Evolutionary conservation across 192 early-diverging fungal genomes (phyloP).

Genomic region (Gorgonomyces haynaldii): DNA sequence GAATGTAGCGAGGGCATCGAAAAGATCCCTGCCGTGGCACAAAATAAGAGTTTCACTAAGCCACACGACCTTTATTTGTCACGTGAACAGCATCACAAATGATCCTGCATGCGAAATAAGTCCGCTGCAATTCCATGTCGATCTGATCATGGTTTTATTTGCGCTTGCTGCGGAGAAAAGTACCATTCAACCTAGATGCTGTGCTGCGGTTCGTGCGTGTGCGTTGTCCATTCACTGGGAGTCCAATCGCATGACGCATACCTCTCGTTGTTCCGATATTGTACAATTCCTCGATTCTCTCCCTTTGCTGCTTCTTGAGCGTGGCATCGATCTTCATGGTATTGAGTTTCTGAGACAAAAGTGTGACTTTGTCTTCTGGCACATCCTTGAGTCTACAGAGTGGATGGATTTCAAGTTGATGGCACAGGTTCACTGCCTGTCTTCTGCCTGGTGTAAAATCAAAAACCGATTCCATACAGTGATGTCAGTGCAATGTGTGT

Average conservation of each 20-base stretch:
- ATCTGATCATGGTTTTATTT: too few relatives aligned
- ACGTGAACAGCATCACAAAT: too few relatives aligned
- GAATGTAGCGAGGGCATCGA: too few relatives aligned
- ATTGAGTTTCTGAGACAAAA: slow-evolving; percentile 72
- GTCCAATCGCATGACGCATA: slow-evolving; percentile 67
- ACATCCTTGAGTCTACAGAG: slow-evolving; percentile 80
- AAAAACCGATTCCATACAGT: slow-evolving; percentile 93
- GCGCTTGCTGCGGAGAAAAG: too few relatives aligned
- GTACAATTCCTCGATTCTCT: slow-evolving; percentile 59
- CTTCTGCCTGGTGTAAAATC: too few relatives aligned
- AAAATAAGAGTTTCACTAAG: too few relatives aligned
- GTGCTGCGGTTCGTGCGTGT: slow-evolving; percentile 80
- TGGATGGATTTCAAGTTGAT: slow-evolving; percentile 70
- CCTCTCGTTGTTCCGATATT: slow-evolving; percentile 57
- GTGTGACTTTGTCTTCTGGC: slow-evolving; percentile 74
- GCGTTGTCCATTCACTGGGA: slow-evolving; percentile 82
- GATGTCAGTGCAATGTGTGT: slow-evolving; percentile 71
- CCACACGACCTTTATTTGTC: too few relatives aligned
- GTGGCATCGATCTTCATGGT: slow-evolving; percentile 81
- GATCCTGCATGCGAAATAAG: too few relatives aligned
- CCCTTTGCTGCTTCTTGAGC: slow-evolving; percentile 54
- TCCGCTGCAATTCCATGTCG: too few relatives aligned
- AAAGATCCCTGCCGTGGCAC: too few relatives aligned
- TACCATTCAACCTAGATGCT: slow-evolving; percentile 69
- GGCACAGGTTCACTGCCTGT: slow-evolving; percentile 60